phyloP scores from a whole-genome alignment of 2,329 filamentous ascomycete genomes.

The Hypomyces perniciosus region DNA sequence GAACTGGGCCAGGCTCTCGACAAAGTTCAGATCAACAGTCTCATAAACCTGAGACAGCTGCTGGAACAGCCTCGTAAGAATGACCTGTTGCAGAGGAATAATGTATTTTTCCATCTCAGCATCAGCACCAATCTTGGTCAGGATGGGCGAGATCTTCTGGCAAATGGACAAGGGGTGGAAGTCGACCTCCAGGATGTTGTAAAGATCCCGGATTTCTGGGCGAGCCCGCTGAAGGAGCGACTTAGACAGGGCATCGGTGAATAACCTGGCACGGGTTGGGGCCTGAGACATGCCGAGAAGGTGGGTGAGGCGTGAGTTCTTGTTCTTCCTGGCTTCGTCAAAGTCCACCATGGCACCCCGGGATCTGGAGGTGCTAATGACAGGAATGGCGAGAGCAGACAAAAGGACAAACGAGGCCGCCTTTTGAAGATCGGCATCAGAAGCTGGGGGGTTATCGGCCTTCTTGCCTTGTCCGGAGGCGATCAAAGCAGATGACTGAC shows the following conservation, averaged over 20 bases:
- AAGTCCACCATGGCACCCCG: constrained; percentile 94
- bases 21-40: constrained; percentile 89
- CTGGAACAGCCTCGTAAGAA: constrained; percentile 96
- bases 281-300: constrained; percentile 87
- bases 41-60: constrained; percentile 98
- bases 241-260: constrained; percentile 95
- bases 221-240: constrained; percentile 86
- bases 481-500: constrained; percentile 78
- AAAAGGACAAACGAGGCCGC: constrained; percentile 93
- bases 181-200: constrained; percentile 98
- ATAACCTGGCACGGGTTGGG: constrained; percentile 81
- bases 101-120: constrained; percentile 98
- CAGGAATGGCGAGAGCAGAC: constrained; percentile 93
- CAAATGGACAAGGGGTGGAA: constrained; percentile 98
- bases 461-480: constrained; percentile 83
- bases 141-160: constrained; percentile 96
- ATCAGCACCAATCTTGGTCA: constrained; percentile 87
- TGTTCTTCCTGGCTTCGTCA: constrained; percentile 95
- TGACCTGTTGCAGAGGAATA: constrained; percentile 92
- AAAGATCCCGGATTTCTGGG: constrained; percentile 92
- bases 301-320: constrained; percentile 95
- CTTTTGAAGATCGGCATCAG: constrained; percentile 86
- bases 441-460: constrained; percentile 86
- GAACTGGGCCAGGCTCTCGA: constrained; percentile 90
- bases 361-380: constrained; percentile 96